These are phyloP conservation scores for Eucalyptus tenuipes DNA, from an alignment of 345 rosid genomes.

Conservation along the genomic window DNA sequence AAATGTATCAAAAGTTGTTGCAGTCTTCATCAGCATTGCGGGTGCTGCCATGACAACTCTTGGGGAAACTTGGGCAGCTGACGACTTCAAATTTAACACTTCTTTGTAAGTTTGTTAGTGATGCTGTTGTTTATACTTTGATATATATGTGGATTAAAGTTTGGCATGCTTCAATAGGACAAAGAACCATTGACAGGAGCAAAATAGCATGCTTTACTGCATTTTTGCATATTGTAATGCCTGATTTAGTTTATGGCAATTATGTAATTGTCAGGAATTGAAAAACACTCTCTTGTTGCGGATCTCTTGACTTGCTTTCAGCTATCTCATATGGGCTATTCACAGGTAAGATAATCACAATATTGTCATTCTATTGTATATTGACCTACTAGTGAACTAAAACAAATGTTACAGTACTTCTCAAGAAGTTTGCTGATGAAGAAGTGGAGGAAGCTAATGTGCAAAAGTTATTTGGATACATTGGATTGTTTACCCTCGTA, in stretches of 20 bases:
- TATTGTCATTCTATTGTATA: background rate
- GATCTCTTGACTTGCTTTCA: slow-evolving; percentile 95
- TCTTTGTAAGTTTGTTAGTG: slow-evolving; percentile 27
- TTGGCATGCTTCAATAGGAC: background rate
- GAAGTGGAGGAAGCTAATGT: slow-evolving; percentile 84
- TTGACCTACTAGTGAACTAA: background rate
- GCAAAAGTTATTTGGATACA: slow-evolving; percentile 92
- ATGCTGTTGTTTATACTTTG: background rate
- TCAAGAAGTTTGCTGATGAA: slow-evolving; percentile 53
- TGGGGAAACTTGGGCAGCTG: slow-evolving; percentile 95
- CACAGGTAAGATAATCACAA: slow-evolving; percentile 40
- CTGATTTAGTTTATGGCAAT: background rate
- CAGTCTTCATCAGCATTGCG: slow-evolving; percentile 87
- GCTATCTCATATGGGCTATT: slow-evolving; percentile 87
- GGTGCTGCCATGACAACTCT: slow-evolving; percentile 93
- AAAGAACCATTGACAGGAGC: background rate
- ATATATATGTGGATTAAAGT: background rate
- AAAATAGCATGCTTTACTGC: background rate
- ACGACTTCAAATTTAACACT: slow-evolving; percentile 45
- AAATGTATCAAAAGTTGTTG: slow-evolving; percentile 68
- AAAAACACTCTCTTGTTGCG: slow-evolving; percentile 70
- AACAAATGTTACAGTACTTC: background rate
- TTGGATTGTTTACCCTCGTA: slow-evolving; percentile 87
- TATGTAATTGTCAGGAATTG: background rate
- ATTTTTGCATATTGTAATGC: background rate